phyloP scores from a whole-genome alignment of 2,329 filamentous ascomycete species.

The Orbilia quercus region DNA sequence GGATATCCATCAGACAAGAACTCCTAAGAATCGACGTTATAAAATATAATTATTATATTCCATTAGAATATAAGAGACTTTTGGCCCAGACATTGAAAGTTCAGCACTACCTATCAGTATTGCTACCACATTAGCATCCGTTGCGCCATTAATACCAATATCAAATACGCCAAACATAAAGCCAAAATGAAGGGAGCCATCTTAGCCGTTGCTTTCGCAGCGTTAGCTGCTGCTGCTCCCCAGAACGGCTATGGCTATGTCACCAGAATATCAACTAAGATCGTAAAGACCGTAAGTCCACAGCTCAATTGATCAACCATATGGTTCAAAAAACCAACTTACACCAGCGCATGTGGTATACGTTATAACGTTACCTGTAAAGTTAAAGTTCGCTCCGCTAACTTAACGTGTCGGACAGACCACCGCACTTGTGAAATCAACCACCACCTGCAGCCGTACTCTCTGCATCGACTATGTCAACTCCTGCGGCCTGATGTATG shows the following conservation, averaged over 20 bases:
- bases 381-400: slow-evolving; percentile 1
- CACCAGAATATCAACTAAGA: slow-evolving; percentile 2
- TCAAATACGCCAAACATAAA: neutral
- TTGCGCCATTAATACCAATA: neutral
- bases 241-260: slow-evolving; percentile 20
- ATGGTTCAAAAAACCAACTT: too few relatives aligned
- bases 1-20: slow-evolving; percentile 32
- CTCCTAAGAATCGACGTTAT: slow-evolving; percentile 8
- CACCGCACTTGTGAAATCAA: neutral
- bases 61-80: neutral
- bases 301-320: too few relatives aligned
- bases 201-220: slow-evolving; percentile 33
- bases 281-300: slow-evolving; percentile 25
- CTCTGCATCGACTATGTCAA: slow-evolving; percentile 56
- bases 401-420: slow-evolving; percentile 13
- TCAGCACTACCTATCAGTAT: slow-evolving; percentile 7
- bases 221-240: slow-evolving; percentile 31
- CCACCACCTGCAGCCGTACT: slow-evolving; percentile 22
- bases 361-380: too few relatives aligned
- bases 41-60: slow-evolving; percentile 24
- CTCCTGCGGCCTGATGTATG: slow-evolving; percentile 40
- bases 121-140: slow-evolving; percentile 5
- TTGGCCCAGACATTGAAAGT: neutral
- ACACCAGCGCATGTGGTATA: too few relatives aligned
- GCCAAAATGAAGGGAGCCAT: slow-evolving; percentile 39